Base-by-base conservation (phyloP, 176 grass and related monocot genomes). In the Lolium rigidum region DNA sequence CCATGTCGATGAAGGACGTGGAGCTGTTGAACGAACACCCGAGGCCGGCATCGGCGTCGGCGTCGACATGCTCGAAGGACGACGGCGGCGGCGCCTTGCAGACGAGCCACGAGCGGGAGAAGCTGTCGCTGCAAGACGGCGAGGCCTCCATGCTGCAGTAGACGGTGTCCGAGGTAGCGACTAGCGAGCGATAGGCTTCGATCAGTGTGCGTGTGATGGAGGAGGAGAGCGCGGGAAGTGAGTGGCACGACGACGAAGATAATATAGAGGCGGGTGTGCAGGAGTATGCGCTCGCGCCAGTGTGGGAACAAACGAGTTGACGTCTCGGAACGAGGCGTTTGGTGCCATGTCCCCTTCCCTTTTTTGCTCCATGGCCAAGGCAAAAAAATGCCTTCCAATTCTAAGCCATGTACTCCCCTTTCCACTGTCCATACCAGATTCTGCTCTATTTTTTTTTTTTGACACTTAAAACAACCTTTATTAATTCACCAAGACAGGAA, bases 1-100 rank as follows among this genome's bases (percentile, higher is more conserved):
- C 93, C 74, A 98, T 89, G 79, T 98, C 91, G 6, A 95, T 95
- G 91, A 95, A 98, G 46, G 93, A 92, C 38, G 69, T 75, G 2
- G 86, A 78, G 26, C 86, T 86, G 39, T 74, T 78, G 65, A 90
- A 88, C 0, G 91, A 95, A 14, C 89, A 56, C 72, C 93, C 80
- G 20, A 93, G 77, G 12, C 6, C 48, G 17, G 47, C 76, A 14
- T 20, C 78, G 39, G 47, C 76, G n/a, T n/a, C n/a, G n/a, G n/a
- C n/a, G 20, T 20, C 78, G 39, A 78, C 21, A 3, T 14, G 69
- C 68, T 85, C 77, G 0, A 81, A 76, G 49, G 83, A 81, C 77
- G 64, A 24, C 41, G 72, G 62, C 18, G 51, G 22, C 37, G 78
- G 60, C 47, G 76, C 76, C 85, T 50, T 86, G 78, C 74, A 83